A percentile compares a stretch with the other conserved stretches of the same genome.
These are phyloP conservation scores for Hapsidospora chrysogenum DNA, from an alignment of 495 filamentous ascomycete genomes.

Conservation along the genomic window DNA sequence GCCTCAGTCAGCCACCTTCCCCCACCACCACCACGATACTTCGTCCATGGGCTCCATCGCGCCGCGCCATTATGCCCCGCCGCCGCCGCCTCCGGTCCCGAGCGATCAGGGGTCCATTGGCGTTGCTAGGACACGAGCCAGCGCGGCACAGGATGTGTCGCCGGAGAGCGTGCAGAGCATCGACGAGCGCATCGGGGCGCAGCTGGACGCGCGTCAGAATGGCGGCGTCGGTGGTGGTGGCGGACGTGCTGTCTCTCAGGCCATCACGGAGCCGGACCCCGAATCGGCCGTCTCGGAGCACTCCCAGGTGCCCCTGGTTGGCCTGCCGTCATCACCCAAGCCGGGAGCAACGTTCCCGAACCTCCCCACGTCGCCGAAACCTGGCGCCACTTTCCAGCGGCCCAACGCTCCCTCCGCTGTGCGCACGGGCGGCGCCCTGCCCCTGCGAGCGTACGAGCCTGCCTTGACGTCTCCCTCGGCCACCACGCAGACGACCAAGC, in stretches of 20 bases:
- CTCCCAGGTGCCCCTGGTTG: conserved; percentile 24
- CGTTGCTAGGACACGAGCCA: conserved; percentile 9
- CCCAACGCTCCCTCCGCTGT: conserved; percentile 21
- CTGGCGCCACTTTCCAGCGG: conserved; percentile 19
- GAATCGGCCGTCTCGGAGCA: conserved; percentile 22
- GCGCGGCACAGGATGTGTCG: conserved; percentile 23
- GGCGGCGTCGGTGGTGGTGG: neutral
- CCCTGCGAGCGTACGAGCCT: conserved; percentile 46
- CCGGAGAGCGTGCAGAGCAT: conserved; percentile 29
- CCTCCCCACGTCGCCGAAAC: conserved; percentile 25
- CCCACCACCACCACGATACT: conserved; percentile 20
- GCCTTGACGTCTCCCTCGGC: conserved; percentile 27
- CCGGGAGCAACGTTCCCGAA: conserved; percentile 27
- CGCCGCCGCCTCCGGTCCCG: conserved; percentile 24
- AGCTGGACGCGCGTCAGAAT: conserved; percentile 12
- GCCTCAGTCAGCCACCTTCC: conserved; percentile 34
- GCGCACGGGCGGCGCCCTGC: conserved; percentile 33
- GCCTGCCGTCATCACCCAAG: conserved; percentile 28
- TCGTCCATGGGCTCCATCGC: conserved; percentile 34
- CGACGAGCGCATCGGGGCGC: conserved; percentile 26
- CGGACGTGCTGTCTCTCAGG: conserved; percentile 13
- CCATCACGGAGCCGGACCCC: conserved; percentile 19
- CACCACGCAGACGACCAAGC: conserved; percentile 42
- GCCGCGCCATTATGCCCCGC: conserved; percentile 29
- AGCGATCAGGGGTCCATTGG: conserved; percentile 24